phyloP scores from a whole-genome alignment of 495 filamentous ascomycete genomes.

The Pyrenula aspistea region DNA sequence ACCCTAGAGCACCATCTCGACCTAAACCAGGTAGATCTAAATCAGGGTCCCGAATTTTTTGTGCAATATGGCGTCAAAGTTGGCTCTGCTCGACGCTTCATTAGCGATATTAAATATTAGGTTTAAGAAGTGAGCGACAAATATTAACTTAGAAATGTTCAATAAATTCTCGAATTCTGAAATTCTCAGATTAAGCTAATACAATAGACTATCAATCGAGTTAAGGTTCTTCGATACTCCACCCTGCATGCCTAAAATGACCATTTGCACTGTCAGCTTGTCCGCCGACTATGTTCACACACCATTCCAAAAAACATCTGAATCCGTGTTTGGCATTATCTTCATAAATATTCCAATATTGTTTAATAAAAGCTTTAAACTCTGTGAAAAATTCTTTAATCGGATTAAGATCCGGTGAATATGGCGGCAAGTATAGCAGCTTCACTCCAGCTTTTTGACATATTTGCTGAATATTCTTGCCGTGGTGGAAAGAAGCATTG shows the following conservation, averaged over 20 bases:
- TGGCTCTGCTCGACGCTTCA: background rate
- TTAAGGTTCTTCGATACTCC: too few species aligned
- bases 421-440: constrained; percentile 17
- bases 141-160: background rate
- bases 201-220: background rate
- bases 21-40: background rate
- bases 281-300: background rate
- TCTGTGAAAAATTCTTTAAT: constrained; percentile 19
- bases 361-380: constrained; percentile 14
- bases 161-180: background rate
- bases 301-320: background rate
- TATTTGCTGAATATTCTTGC: constrained; percentile 18
- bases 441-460: constrained; percentile 24
- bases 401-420: constrained; percentile 18
- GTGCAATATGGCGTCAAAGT: background rate
- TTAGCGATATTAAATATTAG: background rate
- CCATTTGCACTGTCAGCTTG: background rate
- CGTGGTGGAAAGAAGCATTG: constrained; percentile 30
- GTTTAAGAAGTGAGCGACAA: background rate
- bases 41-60: background rate
- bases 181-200: background rate
- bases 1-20: background rate
- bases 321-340: background rate
- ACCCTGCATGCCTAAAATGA: background rate
- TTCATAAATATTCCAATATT: background rate